phyloP scores from a whole-genome alignment of 805 yeast species.

The Candida golubevii region DNA sequence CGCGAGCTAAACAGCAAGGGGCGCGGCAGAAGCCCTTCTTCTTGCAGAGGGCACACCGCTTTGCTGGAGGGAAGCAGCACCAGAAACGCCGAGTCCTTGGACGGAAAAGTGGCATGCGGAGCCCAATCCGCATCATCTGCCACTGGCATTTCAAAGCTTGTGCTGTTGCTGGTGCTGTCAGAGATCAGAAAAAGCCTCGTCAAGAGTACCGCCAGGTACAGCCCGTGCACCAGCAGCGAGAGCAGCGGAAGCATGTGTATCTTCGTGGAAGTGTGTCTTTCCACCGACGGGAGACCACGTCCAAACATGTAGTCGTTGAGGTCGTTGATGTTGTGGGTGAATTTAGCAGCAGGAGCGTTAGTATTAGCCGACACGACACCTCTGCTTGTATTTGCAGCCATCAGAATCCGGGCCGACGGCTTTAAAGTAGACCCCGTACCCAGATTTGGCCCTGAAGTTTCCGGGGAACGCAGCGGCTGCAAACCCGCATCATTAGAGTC shows the following conservation, averaged over 20 bases:
- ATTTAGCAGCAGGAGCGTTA: slow-evolving; percentile 15
- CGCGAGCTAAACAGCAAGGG: slow-evolving; percentile 25
- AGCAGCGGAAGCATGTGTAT: slow-evolving; percentile 45
- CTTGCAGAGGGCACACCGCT: background rate
- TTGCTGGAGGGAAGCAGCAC: background rate
- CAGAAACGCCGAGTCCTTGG: slow-evolving; percentile 19
- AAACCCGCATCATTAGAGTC: slow-evolving; percentile 16
- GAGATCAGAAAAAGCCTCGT: slow-evolving; percentile 43
- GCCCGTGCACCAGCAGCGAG: slow-evolving; percentile 26
- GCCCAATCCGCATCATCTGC: slow-evolving; percentile 30
- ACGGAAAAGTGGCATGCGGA: slow-evolving; percentile 39
- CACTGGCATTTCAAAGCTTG: background rate
- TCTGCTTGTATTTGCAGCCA: slow-evolving; percentile 2
- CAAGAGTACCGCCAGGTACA: slow-evolving; percentile 36
- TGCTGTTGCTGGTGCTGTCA: slow-evolving; percentile 14
- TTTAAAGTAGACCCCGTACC: background rate
- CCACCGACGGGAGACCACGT: slow-evolving; percentile 49
- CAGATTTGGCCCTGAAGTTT: background rate
- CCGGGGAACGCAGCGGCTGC: background rate
- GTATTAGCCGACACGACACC: background rate
- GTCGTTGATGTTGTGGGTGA: slow-evolving; percentile 41
- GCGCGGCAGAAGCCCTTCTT: background rate
- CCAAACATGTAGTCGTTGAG: slow-evolving; percentile 54
- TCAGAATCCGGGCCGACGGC: background rate
- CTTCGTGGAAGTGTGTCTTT: slow-evolving; percentile 41